Evolutionary conservation across 129 eudicot species (phyloP).

Genomic region (Tagetes erecta): DNA sequence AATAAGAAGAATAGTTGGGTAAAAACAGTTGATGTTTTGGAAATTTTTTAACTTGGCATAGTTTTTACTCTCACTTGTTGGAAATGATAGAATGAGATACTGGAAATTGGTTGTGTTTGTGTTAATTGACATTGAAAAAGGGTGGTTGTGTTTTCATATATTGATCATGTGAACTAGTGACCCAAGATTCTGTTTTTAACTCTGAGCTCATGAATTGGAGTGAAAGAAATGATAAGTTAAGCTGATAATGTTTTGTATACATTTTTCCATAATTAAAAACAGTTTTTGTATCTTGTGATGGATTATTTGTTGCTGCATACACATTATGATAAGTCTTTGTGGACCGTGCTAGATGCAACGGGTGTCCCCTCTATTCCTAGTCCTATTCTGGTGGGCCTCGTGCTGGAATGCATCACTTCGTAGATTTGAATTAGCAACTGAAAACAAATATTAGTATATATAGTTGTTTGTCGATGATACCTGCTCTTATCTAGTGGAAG

Average conservation of each 20-base stretch:
- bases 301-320: not conserved
- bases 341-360: not conserved
- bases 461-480: not conserved
- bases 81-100: constrained; percentile 10
- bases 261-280: constrained; percentile 1
- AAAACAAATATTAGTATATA: not conserved
- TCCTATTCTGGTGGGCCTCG: not conserved
- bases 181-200: not conserved
- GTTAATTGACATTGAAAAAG: not conserved
- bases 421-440: not conserved
- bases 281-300: not conserved
- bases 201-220: constrained; percentile 4
- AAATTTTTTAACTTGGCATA: not conserved
- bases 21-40: constrained; percentile 3
- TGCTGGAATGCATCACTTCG: not conserved
- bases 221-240: not conserved
- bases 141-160: not conserved
- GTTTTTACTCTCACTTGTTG: not conserved
- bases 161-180: constrained; percentile 14
- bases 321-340: not conserved
- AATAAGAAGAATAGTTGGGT: not conserved
- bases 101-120: constrained; percentile 9
- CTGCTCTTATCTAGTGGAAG: not conserved
- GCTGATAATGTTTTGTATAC: not conserved
- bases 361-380: constrained; percentile 1